phyloP scores from a whole-genome alignment of 2,329 filamentous ascomycete genomes.

The Fonsecaea monophora region DNA sequence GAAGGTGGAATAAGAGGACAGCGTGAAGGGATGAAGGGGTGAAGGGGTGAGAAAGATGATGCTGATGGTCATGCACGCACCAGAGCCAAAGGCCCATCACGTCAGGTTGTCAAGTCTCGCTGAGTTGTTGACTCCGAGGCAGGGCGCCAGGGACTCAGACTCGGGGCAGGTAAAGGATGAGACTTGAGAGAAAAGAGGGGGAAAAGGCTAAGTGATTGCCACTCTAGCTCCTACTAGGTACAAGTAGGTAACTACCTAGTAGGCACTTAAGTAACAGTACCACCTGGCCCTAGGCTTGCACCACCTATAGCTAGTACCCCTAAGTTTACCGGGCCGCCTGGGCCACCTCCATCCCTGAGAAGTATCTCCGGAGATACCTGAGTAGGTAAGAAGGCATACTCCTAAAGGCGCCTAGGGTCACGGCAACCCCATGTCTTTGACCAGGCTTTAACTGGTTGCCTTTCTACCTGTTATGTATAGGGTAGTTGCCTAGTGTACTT shows the following conservation, averaged over 20 bases:
- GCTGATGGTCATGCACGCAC: too few relatives aligned
- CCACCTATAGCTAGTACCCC: not conserved
- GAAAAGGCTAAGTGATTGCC: not conserved
- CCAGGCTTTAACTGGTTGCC: not conserved
- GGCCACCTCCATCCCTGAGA: not conserved
- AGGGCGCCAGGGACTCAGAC: too few relatives aligned
- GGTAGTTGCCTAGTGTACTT: not conserved
- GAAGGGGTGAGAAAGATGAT: too few relatives aligned
- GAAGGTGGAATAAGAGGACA: not conserved
- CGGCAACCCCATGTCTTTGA: not conserved
- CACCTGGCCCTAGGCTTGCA: not conserved
- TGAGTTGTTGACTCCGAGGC: too few relatives aligned
- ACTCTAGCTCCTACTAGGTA: not conserved
- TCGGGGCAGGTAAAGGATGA: not conserved
- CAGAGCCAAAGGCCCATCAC: too few relatives aligned
- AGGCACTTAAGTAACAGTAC: not conserved
- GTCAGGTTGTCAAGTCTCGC: too few relatives aligned
- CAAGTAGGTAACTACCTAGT: too few relatives aligned
- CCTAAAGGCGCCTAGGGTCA: not conserved
- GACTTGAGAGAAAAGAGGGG: not conserved
- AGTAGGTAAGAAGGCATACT: not conserved
- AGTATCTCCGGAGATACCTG: too few relatives aligned
- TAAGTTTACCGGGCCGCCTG: not conserved
- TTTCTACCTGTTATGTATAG: not conserved
- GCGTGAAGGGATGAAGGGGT: too few relatives aligned